Percentiles rank a stretch among this genome's conserved stretches.
phyloP scores from a whole-genome alignment of 176 grass and related monocot species.

The Aegilops bicornis region DNA sequence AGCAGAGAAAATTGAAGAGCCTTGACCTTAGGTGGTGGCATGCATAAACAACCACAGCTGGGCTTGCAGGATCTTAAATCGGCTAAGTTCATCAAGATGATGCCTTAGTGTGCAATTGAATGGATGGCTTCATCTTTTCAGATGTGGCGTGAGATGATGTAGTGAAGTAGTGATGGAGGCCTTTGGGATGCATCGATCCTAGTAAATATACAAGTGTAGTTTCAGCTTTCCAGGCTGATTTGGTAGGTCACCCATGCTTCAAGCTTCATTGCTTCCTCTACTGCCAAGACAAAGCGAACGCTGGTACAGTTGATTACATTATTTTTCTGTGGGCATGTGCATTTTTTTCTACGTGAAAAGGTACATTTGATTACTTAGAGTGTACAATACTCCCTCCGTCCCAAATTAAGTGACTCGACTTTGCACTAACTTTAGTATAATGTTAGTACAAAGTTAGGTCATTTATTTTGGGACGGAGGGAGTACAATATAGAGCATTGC shows the following conservation, averaged over 20 bases:
- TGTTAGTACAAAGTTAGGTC: no score
- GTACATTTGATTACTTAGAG: not conserved
- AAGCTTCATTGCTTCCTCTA: not conserved
- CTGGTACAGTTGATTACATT: not conserved
- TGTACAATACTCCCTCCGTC: not conserved
- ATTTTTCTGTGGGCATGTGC: not conserved
- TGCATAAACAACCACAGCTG: conserved; percentile 17
- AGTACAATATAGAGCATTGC: no score
- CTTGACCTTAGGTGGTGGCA: conserved; percentile 38
- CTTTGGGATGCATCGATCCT: not conserved
- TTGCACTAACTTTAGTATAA: no score
- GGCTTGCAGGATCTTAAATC: conserved; percentile 8
- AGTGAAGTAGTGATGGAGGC: not conserved
- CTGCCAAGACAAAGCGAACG: conserved; percentile 14
- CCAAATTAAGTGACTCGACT: no score
- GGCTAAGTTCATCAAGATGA: not conserved
- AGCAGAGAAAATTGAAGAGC: conserved; percentile 26
- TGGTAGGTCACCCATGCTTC: not conserved
- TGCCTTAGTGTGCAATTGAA: not conserved
- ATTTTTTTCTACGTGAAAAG: not conserved
- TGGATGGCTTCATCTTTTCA: not conserved
- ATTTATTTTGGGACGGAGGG: no score
- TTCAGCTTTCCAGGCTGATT: not conserved
- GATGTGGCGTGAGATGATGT: not conserved
- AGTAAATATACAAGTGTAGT: not conserved